Percentiles rank a stretch among this genome's conserved stretches.
These are phyloP conservation scores for Xylogone sp. DNA, from an alignment of 2,329 filamentous ascomycete genomes.

Conservation along the genomic window DNA sequence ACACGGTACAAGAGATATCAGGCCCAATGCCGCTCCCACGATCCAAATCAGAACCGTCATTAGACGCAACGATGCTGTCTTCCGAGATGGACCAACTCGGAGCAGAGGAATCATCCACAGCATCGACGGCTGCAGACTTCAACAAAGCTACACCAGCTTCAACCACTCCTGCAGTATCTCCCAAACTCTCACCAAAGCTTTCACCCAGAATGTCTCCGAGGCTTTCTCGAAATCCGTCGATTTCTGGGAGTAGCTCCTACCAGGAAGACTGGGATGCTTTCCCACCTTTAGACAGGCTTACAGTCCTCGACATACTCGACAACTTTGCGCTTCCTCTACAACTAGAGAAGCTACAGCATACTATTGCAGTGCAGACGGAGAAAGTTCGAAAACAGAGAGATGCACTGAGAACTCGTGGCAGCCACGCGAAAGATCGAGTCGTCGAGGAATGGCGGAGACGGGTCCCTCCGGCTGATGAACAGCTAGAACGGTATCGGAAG, in stretches of 20 bases:
- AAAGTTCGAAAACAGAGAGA: conserved; percentile 81
- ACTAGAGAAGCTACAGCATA: conserved; percentile 84
- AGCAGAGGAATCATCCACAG: conserved; percentile 35
- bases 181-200: not conserved
- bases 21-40: conserved; percentile 34
- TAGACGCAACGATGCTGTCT: conserved; percentile 14
- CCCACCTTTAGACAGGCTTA: conserved; percentile 83
- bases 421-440: conserved; percentile 80
- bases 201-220: conserved; percentile 29
- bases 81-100: conserved; percentile 14
- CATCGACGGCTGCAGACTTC: conserved; percentile 41
- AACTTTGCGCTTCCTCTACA: conserved; percentile 89
- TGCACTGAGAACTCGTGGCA: conserved; percentile 67
- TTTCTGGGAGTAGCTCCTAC: conserved; percentile 80
- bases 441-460: conserved; percentile 90
- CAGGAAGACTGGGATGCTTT: conserved; percentile 86
- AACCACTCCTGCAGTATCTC: conserved; percentile 9
- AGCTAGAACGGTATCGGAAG: conserved; percentile 83
- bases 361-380: conserved; percentile 76
- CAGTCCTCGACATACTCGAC: conserved; percentile 89
- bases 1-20: conserved; percentile 40
- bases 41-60: conserved; percentile 15
- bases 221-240: conserved; percentile 74
- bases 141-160: conserved; percentile 40
- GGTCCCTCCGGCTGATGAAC: conserved; percentile 83